phyloP scores from a whole-genome alignment of 106 monocot species.

The Posidonia australis region DNA sequence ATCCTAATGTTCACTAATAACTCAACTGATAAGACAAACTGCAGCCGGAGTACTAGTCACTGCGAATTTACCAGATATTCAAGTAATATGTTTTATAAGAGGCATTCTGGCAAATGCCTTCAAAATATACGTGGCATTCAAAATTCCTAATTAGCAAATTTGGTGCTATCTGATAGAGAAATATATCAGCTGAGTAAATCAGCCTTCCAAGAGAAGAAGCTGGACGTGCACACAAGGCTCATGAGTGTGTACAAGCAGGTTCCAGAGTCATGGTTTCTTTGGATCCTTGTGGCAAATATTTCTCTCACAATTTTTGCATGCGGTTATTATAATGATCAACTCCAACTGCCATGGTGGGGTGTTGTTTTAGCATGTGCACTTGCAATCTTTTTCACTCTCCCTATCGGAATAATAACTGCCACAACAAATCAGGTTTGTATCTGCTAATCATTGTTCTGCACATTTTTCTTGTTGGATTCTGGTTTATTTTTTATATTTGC shows the following conservation, averaged over 20 bases:
- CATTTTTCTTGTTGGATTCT: not conserved
- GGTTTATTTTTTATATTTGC: not conserved
- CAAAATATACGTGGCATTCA: no score
- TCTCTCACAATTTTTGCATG: conserved; percentile 30
- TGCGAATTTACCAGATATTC: no score
- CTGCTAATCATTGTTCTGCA: not conserved
- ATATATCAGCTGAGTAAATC: conserved; percentile 25
- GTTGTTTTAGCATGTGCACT: conserved; percentile 37
- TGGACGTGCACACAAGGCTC: conserved; percentile 40
- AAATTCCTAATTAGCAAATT: no score
- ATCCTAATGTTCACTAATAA: no score
- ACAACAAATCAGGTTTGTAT: conserved; percentile 43
- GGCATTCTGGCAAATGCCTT: no score
- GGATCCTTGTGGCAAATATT: conserved; percentile 20
- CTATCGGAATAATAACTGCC: conserved; percentile 49
- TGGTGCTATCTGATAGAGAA: conserved; percentile 6
- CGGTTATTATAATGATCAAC: conserved; percentile 22
- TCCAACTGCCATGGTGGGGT: conserved; percentile 33
- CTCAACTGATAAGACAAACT: no score
- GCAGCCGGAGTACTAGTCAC: no score
- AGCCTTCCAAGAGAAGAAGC: conserved; percentile 18
- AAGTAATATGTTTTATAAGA: no score
- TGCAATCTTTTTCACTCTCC: conserved; percentile 51
- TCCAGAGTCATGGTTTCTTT: conserved; percentile 48
- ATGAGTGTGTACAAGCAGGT: conserved; percentile 45